These are phyloP conservation scores for Neurospora sp. DNA, from an alignment of 2,329 filamentous ascomycete species.

Conservation along the genomic window DNA sequence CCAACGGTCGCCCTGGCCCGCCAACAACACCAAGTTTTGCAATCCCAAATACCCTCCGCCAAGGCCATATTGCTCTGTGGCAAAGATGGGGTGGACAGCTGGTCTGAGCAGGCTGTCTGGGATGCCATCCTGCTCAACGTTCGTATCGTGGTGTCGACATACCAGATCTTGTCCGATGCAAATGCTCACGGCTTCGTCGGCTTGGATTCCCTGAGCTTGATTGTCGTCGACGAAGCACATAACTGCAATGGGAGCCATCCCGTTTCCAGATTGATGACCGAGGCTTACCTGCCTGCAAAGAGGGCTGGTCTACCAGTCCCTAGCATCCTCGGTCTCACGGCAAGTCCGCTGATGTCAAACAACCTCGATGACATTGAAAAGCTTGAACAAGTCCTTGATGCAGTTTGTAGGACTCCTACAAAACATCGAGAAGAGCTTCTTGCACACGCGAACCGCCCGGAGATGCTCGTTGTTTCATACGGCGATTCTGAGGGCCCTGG, in stretches of 20 bases:
- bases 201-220: conserved; percentile 51
- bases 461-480: conserved; percentile 32
- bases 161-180: conserved; percentile 64
- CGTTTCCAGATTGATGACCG: conserved; percentile 60
- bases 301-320: conserved; percentile 37
- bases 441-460: conserved; percentile 57
- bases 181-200: conserved; percentile 63
- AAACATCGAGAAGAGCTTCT: conserved; percentile 59
- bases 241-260: conserved; percentile 57
- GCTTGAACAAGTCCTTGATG: conserved; percentile 62
- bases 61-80: conserved; percentile 56
- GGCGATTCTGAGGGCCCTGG: background rate
- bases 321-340: conserved; percentile 66
- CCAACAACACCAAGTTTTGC: conserved; percentile 55
- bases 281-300: conserved; percentile 53
- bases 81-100: conserved; percentile 59
- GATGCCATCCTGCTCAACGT: conserved; percentile 52
- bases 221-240: conserved; percentile 84
- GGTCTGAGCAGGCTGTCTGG: conserved; percentile 61
- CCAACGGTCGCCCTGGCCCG: conserved; percentile 57
- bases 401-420: conserved; percentile 59
- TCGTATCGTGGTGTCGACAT: conserved; percentile 67
- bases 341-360: conserved; percentile 62
- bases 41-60: conserved; percentile 47
- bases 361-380: conserved; percentile 42